Evolutionary conservation across 1,284 basidiomycete species (phyloP).

Genomic region (Boletus smithii): DNA sequence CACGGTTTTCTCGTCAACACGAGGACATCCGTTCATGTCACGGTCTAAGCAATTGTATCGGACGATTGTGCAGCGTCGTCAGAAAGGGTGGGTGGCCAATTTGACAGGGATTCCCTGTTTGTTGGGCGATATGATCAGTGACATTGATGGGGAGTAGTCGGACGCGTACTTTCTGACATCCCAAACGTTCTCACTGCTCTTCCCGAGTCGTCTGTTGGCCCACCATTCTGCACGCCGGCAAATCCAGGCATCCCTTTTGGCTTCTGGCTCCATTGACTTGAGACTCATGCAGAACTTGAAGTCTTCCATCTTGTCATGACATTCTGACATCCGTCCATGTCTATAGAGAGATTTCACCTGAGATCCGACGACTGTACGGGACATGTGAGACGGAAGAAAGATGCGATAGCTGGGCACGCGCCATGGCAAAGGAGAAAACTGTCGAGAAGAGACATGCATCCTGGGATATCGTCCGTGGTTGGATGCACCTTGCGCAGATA

Average conservation of each 20-base stretch:
- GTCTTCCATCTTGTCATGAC: constrained; percentile 80
- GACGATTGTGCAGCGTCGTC: constrained; percentile 20
- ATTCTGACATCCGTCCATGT: constrained; percentile 76
- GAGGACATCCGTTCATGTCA: not conserved
- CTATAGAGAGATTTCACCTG: constrained; percentile 88
- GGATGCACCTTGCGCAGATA: constrained; percentile 65
- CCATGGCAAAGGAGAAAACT: constrained; percentile 78
- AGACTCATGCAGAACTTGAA: constrained; percentile 94
- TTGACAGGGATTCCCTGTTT: constrained; percentile 21
- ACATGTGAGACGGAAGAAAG: constrained; percentile 10
- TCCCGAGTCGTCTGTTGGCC: constrained; percentile 70
- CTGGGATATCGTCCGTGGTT: constrained; percentile 73
- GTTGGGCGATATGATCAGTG: constrained; percentile 2
- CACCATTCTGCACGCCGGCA: constrained; percentile 86
- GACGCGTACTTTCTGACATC: constrained; percentile 65
- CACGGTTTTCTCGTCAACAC: not conserved
- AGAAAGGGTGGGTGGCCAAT: constrained; percentile 31
- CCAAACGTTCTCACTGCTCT: constrained; percentile 95
- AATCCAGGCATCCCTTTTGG: constrained; percentile 81
- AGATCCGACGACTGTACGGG: constrained; percentile 62
- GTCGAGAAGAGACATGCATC: constrained; percentile 77
- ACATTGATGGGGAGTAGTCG: not conserved
- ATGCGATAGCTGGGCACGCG: constrained; percentile 31
- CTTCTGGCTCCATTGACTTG: constrained; percentile 75
- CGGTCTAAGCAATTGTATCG: constrained; percentile 23